Percentiles rank a stretch among this genome's conserved stretches.
Conservation (phyloP, 2,329 filamentous ascomycete species). For the Cercospora sojina region DNA sequence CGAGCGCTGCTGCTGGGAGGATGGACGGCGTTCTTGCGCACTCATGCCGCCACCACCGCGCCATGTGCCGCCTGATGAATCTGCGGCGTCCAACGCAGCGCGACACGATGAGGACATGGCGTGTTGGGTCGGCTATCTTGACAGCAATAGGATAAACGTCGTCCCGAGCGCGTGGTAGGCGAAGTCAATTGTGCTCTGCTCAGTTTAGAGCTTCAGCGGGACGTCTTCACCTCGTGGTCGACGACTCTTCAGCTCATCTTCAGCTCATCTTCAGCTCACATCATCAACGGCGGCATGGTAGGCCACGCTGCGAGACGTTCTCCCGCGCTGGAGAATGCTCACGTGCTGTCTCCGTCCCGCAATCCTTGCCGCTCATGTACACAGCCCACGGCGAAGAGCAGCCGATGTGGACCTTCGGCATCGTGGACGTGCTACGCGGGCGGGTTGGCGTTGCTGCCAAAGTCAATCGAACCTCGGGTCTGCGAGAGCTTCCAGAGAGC, state of each 20-base stretch:
- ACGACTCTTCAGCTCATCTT: not conserved
- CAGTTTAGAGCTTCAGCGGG: not conserved
- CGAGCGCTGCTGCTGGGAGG: not conserved
- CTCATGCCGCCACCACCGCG: not conserved
- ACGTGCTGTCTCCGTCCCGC: not conserved
- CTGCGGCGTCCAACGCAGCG: not conserved
- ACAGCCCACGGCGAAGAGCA: not conserved
- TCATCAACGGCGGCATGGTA: not conserved
- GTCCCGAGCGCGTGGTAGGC: not conserved
- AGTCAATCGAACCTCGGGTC: slow-evolving; percentile 12
- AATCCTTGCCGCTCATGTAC: not conserved
- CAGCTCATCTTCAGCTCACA: not conserved
- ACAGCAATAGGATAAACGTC: slow-evolving; percentile 1
- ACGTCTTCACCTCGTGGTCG: not conserved
- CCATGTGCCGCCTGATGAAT: not conserved
- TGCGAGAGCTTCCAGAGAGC: slow-evolving; percentile 3
- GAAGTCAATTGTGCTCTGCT: not conserved
- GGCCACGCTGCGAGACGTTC: not conserved
- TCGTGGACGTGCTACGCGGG: not conserved
- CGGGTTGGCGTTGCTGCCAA: not conserved
- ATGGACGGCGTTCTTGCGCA: not conserved
- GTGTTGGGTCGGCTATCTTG: not conserved
- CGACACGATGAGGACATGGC: not conserved
- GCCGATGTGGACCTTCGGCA: not conserved
- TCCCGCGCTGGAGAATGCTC: not conserved